Evolutionary conservation across 164 flowering plant genomes (phyloP), one percentile per base, ranked within the genome.

Genomic region (Protea cynaroides): DNA sequence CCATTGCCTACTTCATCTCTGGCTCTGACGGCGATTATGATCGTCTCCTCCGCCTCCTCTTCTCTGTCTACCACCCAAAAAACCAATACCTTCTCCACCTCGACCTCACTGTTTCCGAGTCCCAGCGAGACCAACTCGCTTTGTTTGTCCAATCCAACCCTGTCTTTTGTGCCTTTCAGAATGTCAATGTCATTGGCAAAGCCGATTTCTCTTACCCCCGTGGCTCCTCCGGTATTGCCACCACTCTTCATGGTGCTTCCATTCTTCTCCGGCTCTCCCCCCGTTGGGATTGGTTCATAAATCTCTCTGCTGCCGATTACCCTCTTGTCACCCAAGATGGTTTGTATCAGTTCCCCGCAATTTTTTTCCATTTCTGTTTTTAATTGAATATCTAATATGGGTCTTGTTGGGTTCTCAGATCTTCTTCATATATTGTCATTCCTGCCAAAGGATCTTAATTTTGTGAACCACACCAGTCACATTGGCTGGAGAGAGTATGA

Each of bases 291-390:
- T 94, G 99, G 99, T 91, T 94, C 58, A 67, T 94, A 37, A 81
- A 77, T 63, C 83, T 94, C 34, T 72, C 72, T 53, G 93, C 86
- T 25, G 66, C 47, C 4, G 93, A 91, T 77, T 94, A 94, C 69
- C 99, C 99, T 5, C 93, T 94, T 61, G 83, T 91, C 25, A 80
- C 96, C 8, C 99, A 94, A 74, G 99, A 94, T 72, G 99, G 99
- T 91, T 78, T 44, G 62, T 40, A 52, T 25, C 18, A 69, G 51
- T 56, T 24, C 53, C 65, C 57, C 47, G 67, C 8, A 52, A 58
- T 37, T 34, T 38, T 58, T 24, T 18, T 29, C 7, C 17, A 13
- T 49, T 49, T 49, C 17, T 15, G 2, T 5, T 49, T 49, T 49
- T 15, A 15, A 15, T 4, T 49, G 4, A 18, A 13, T 14, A 1